These are phyloP conservation scores for Aspergillus neoniger DNA, from an alignment of 2,329 filamentous ascomycete genomes.

Conservation along the genomic window DNA sequence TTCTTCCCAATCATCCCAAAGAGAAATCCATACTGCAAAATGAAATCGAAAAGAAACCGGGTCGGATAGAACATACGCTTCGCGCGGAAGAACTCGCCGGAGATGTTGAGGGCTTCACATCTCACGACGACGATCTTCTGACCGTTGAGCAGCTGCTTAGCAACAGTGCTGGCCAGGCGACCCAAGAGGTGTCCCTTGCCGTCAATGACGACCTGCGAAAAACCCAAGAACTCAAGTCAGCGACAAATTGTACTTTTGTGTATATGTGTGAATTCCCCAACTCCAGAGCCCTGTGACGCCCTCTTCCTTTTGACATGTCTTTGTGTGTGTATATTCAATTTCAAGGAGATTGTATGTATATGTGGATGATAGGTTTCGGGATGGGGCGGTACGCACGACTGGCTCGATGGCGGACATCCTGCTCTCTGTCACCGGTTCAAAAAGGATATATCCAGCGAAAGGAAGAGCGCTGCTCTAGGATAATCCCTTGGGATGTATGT, in stretches of 20 bases:
- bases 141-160: slow-evolving; percentile 98
- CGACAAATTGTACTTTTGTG: slow-evolving; percentile 19
- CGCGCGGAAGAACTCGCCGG: slow-evolving; percentile 99
- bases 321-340: neutral
- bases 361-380: slow-evolving; percentile 7
- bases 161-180: slow-evolving; percentile 95
- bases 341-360: neutral
- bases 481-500: slow-evolving; percentile 45
- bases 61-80: slow-evolving; percentile 82
- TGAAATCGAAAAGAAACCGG: slow-evolving; percentile 17
- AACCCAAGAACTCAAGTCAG: slow-evolving; percentile 46
- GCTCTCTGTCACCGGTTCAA: slow-evolving; percentile 45
- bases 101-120: slow-evolving; percentile 99
- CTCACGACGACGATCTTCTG: slow-evolving; percentile 99
- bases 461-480: slow-evolving; percentile 45
- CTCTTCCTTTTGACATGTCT: neutral
- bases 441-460: slow-evolving; percentile 45
- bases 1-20: slow-evolving; percentile 9
- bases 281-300: neutral
- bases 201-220: slow-evolving; percentile 88
- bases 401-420: slow-evolving; percentile 69
- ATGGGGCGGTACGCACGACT: slow-evolving; percentile 56
- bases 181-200: slow-evolving; percentile 99
- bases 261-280: neutral
- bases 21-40: neutral